Percentiles rank a stretch among this genome's conserved stretches.
Evolutionary conservation across 371 early-diverging fungal genomes (phyloP).

Genomic region (Batkoa obscura): DNA sequence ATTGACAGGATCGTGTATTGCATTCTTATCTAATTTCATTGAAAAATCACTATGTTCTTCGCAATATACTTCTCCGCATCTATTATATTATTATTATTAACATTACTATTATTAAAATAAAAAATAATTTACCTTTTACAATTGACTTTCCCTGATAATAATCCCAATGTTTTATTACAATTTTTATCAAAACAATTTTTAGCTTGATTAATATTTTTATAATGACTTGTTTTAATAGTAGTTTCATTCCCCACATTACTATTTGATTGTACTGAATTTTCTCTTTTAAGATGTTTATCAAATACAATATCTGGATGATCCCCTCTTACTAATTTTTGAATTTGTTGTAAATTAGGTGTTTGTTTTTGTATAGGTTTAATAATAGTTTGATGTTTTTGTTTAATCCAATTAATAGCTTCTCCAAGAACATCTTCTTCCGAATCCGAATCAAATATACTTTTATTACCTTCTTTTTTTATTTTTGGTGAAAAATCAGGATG

Average conservation of each 20-base stretch:
- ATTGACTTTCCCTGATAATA: background rate
- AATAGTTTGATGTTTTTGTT: too few relatives aligned
- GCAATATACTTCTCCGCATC: conserved; percentile 5
- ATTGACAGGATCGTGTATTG: background rate
- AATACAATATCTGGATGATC: background rate
- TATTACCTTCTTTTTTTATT: too few relatives aligned
- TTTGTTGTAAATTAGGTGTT: background rate
- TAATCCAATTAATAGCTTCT: too few relatives aligned
- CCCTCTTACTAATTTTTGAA: background rate
- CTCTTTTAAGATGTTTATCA: background rate
- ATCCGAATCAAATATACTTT: too few relatives aligned
- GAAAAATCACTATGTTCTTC: background rate
- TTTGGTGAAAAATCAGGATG: too few relatives aligned
- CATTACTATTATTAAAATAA: background rate
- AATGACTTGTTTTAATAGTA: background rate
- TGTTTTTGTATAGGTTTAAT: too few relatives aligned
- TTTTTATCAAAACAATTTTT: background rate
- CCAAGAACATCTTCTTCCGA: too few relatives aligned
- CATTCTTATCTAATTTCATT: background rate
- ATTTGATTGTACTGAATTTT: too few relatives aligned
- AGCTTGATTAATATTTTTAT: background rate
- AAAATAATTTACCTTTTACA: conserved; percentile 1
- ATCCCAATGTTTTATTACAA: conserved; percentile 1
- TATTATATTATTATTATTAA: background rate
- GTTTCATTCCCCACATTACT: too few relatives aligned